phyloP scores from a whole-genome alignment of 352 stramenopile species.

The Phytophthora agathidicida region DNA sequence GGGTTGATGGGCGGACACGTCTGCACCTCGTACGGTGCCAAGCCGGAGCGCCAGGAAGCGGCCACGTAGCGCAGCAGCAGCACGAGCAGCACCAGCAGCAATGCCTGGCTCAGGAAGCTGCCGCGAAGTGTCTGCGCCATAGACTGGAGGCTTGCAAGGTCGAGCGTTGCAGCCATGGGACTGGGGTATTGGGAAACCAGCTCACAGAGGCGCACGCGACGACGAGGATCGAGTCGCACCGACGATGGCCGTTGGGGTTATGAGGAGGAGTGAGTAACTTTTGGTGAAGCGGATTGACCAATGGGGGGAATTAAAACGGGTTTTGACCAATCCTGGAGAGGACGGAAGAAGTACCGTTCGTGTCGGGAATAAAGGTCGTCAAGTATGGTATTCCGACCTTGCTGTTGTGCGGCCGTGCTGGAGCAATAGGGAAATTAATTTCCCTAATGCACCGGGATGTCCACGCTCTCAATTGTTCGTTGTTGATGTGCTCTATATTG shows the following conservation, averaged over 20 bases:
- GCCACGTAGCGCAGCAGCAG: constrained; percentile 65
- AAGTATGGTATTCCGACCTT: no score
- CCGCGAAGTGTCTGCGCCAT: constrained; percentile 63
- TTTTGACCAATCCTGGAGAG: not conserved
- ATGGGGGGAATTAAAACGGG: not conserved
- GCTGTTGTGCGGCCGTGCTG: not conserved
- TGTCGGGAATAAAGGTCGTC: constrained; percentile 2
- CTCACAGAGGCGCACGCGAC: not conserved
- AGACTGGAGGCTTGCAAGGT: constrained; percentile 68
- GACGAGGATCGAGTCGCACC: constrained; percentile 3
- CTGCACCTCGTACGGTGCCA: constrained; percentile 73
- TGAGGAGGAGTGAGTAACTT: constrained; percentile 7
- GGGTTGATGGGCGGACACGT: constrained; percentile 79
- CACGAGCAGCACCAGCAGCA: constrained; percentile 63
- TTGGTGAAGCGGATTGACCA: constrained; percentile 18
- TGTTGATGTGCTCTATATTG: constrained; percentile 12
- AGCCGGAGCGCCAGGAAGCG: constrained; percentile 53
- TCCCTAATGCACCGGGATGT: constrained; percentile 1
- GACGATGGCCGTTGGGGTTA: constrained; percentile 13
- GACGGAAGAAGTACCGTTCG: constrained; percentile 4
- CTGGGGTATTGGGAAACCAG: constrained; percentile 2
- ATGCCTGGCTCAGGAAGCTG: constrained; percentile 70
- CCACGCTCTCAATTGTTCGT: not conserved
- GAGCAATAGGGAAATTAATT: no score
- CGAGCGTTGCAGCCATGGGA: constrained; percentile 59